A percentile compares a stretch with the other conserved stretches of the same genome.
These are phyloP conservation scores for Backusella australiensis DNA, from an alignment of 192 early-diverging fungal species.

Conservation along the genomic window DNA sequence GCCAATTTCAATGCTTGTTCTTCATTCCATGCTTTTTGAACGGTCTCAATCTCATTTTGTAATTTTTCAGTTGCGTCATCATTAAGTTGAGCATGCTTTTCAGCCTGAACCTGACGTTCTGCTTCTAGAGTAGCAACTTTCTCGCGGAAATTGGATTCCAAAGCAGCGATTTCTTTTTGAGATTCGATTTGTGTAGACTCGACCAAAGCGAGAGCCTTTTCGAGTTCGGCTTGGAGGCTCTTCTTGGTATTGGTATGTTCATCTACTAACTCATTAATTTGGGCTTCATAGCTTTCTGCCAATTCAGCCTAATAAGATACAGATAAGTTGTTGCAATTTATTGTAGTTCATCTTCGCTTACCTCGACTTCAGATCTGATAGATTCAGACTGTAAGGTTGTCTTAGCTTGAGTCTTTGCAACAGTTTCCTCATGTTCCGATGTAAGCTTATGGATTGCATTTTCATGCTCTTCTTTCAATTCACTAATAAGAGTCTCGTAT, in stretches of 20 bases:
- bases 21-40: conserved; percentile 11
- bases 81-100: neutral
- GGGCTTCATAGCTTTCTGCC: conserved; percentile 12
- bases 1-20: neutral
- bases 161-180: neutral
- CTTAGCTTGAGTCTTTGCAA: neutral
- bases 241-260: conserved; percentile 14
- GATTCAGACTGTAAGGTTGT: conserved; percentile 1
- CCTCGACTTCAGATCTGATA: conserved; percentile 10
- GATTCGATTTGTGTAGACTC: neutral
- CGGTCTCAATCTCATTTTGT: conserved; percentile 13
- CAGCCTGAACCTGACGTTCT: neutral
- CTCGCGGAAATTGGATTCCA: conserved; percentile 1
- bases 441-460: neutral
- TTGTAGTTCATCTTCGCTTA: neutral
- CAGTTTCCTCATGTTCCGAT: neutral
- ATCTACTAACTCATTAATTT: conserved; percentile 6
- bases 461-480: conserved; percentile 11
- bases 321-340: neutral
- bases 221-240: neutral
- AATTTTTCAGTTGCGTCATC: conserved; percentile 8
- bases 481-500: neutral
- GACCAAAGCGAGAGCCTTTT: neutral
- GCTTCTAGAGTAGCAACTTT: neutral
- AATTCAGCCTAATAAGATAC: conserved; percentile 1